Evolutionary conservation across 2,329 filamentous ascomycete genomes (phyloP).

Genomic region (Acarospora socialis): DNA sequence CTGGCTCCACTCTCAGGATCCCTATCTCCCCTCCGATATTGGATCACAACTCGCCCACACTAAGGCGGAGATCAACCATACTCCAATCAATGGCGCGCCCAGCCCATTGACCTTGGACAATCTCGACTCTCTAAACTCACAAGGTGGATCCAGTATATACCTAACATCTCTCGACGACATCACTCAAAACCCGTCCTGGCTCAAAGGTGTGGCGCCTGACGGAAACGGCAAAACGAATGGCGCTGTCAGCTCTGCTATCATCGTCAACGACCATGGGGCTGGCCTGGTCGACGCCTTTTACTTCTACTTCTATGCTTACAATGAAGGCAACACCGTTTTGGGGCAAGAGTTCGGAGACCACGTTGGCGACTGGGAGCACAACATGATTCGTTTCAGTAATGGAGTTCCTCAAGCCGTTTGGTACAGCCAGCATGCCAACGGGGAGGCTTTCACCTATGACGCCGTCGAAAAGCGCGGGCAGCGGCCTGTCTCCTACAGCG

Average conservation of each 20-base stretch:
- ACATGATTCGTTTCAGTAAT: conserved; percentile 49
- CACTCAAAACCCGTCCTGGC: conserved; percentile 31
- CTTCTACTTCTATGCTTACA: conserved; percentile 46
- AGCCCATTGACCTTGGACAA: conserved; percentile 33
- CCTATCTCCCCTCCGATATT: conserved; percentile 37
- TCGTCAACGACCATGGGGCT: conserved; percentile 43
- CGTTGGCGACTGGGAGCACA: conserved; percentile 48
- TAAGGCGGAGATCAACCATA: conserved; percentile 30
- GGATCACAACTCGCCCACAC: conserved; percentile 33
- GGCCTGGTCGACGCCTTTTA: conserved; percentile 45
- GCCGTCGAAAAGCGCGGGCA: conserved; percentile 38
- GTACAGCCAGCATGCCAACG: conserved; percentile 49
- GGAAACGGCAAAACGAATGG: conserved; percentile 34
- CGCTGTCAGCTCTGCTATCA: conserved; percentile 37
- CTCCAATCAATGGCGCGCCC: conserved; percentile 23
- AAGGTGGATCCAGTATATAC: conserved; percentile 33
- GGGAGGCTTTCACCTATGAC: conserved; percentile 47
- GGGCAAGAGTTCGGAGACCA: conserved; percentile 42
- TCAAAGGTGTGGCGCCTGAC: conserved; percentile 40
- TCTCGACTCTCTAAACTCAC: conserved; percentile 32
- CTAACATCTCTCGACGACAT: conserved; percentile 37
- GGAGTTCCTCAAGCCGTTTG: conserved; percentile 42
- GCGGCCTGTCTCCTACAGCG: conserved; percentile 43
- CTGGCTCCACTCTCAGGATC: conserved; percentile 35
- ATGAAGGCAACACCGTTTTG: conserved; percentile 36